A percentile compares a stretch with the other conserved stretches of the same genome.
Conservation (phyloP, 2,329 filamentous ascomycete genomes). For the Apiospora marii region DNA sequence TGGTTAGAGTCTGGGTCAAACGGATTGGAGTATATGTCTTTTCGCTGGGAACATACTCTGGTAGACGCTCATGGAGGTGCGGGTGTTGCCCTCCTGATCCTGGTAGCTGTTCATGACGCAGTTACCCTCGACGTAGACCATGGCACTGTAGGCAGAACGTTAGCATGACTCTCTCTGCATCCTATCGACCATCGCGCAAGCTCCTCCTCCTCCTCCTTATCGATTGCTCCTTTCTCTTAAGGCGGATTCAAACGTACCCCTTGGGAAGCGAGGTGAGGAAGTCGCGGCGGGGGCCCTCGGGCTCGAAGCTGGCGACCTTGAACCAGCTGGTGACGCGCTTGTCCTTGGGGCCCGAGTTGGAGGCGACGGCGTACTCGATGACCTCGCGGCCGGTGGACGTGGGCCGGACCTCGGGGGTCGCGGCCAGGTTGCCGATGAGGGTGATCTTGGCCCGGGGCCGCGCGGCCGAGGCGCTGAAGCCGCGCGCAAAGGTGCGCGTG, state of each 20-base stretch:
- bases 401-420: constrained; percentile 76
- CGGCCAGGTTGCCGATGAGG: constrained; percentile 84
- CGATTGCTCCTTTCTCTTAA: too few relatives aligned
- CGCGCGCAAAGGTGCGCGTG: constrained; percentile 61
- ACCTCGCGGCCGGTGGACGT: constrained; percentile 77
- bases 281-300: constrained; percentile 74
- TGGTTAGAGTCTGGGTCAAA: constrained; percentile 18
- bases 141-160: constrained; percentile 61
- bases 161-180: background rate
- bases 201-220: background rate
- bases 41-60: constrained; percentile 72
- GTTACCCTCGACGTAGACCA: constrained; percentile 86
- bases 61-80: constrained; percentile 70
- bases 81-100: constrained; percentile 74
- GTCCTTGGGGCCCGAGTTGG: constrained; percentile 69
- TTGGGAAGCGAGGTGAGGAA: constrained; percentile 78
- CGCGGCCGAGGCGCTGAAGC: constrained; percentile 77
- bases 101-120: constrained; percentile 72
- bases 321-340: constrained; percentile 88
- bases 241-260: constrained; percentile 68
- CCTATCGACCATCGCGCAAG: background rate
- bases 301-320: constrained; percentile 74
- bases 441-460: constrained; percentile 79
- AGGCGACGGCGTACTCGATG: constrained; percentile 79
- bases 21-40: too few relatives aligned